Evolutionary conservation across 2,329 filamentous ascomycete species (phyloP), one percentile per base, ranked within the genome.

Genomic region (Trichoderma afroharzianum): DNA sequence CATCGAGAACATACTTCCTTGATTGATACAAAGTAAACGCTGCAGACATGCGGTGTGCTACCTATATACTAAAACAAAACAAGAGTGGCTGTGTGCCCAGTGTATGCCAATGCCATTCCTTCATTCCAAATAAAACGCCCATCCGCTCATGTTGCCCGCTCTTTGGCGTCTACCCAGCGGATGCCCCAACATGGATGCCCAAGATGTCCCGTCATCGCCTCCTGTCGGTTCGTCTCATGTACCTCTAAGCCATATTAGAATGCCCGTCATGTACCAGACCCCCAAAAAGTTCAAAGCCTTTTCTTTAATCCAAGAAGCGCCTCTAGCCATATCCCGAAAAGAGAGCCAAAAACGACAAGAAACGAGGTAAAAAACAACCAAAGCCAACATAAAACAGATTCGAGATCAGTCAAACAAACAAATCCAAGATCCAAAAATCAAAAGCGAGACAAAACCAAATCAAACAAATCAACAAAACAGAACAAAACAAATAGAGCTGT

Each of bases 291-390:
- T 43, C 58, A 55, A 63, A 61, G 62, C 57, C 55, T 67, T 71
- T 71, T 67, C 69, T 71, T 55, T 71, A 71, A 62, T 58, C 69
- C 69, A 64, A 36, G 15, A 67, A 58, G 63, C 69, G 69, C 69
- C 69, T 67, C 62, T 71, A 71, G 26, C 69, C 55, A 28, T 71
- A 67, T 30, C 36, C 36, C 67, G 62, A 58, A 53, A 62, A 32
- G 61, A 71, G 70, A 50, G 63, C 8, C 47, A 70, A 61, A 61
- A 15, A 36, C 11, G 18, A 28, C 5, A 36, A 50, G 5, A 32
- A 47, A 21, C 14, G 18, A 63, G 28, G 7, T 30, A 53, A 28
- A 63, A 11, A 43, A 36, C 15, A 26, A 26, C 26, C 43, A 30
- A 64, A 33, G 21, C 26, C 47, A 53, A 24, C 47, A 36, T 11